phyloP scores from a whole-genome alignment of 352 stramenopile genomes.

The Globisporangium solare region DNA sequence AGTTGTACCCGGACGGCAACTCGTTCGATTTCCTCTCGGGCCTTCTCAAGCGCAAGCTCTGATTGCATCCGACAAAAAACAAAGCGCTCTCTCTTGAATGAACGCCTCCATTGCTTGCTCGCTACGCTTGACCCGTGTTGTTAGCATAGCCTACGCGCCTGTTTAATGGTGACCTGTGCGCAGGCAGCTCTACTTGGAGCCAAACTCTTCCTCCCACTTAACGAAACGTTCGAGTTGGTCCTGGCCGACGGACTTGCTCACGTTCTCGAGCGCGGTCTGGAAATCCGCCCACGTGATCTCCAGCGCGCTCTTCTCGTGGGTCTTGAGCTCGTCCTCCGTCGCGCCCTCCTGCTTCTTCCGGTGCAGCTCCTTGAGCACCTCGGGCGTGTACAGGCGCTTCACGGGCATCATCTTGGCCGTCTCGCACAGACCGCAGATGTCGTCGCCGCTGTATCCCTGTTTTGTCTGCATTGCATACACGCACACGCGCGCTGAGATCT shows the following conservation, averaged over 20 bases:
- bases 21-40: slow-evolving; percentile 87
- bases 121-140: neutral
- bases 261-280: slow-evolving; percentile 62
- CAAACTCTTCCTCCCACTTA: slow-evolving; percentile 79
- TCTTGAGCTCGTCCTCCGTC: slow-evolving; percentile 47
- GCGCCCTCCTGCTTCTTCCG: slow-evolving; percentile 51
- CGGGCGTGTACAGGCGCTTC: slow-evolving; percentile 69
- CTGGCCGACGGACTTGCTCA: slow-evolving; percentile 77
- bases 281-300: slow-evolving; percentile 60
- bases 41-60: slow-evolving; percentile 85
- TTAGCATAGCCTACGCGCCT: neutral
- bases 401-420: slow-evolving; percentile 80
- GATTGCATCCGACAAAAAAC: neutral
- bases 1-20: slow-evolving; percentile 88
- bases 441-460: slow-evolving; percentile 52
- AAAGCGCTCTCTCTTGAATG: neutral
- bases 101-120: too few relatives aligned
- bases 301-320: slow-evolving; percentile 53
- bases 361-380: slow-evolving; percentile 55
- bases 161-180: neutral
- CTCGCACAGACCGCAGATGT: slow-evolving; percentile 58
- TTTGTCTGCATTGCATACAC: neutral
- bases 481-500: neutral
- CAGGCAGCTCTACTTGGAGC: slow-evolving; percentile 53
- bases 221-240: slow-evolving; percentile 73